Base-by-base conservation (phyloP, 768 basidiomycete species). In the Lactarius tabidus region DNA sequence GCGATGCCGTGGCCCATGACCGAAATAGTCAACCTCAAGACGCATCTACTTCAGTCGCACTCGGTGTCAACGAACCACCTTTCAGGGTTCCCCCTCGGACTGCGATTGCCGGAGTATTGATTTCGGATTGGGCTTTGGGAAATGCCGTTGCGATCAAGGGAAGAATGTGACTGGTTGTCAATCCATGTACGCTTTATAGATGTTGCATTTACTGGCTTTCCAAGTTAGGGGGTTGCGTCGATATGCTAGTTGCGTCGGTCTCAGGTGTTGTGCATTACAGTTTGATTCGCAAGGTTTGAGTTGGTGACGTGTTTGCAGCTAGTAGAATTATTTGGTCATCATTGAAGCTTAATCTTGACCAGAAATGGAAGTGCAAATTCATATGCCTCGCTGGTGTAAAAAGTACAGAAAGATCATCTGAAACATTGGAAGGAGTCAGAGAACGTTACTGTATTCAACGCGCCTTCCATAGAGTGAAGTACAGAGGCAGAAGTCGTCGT, bases 21-120 rank as follows among this genome's bases (percentile, higher is more conserved):
- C 26, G 14, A 51, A 51, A 26, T 51, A 57, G 67, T 64, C 67
- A 72, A 39, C 48, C 45, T 41, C 57, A 62, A 18, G 69, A 68
- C 14, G 63, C 70, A 18, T 72, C 76, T 67, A 45, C 63, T 52
- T 71, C 65, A 36, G 39, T 56, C 31, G 62, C 48, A 60, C 72
- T 57, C 28, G 71, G 71, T 56, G 62, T 64, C 18, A 60, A 63
- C 31, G 77, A 82, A 55, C 81, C 84, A 6, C 78, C 84, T 9
- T 88, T 94, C 76, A 84, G 82, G 67, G 76, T 95, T n/a, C 93
- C 94, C 1, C 88, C 91, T 8, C 72, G 73, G 2, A 88, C 84
- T 28, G 90, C 92, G 9, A 88, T 95, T 62, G 93, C 90, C 0
- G 94, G 94, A n/a, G 85, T 90, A 35, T 75, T 96, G 72, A 89